Percentiles rank a stretch among this genome's conserved stretches.
Evolutionary conservation across 148 eudicot species (phyloP).

Genomic region (Diospyros kaki): DNA sequence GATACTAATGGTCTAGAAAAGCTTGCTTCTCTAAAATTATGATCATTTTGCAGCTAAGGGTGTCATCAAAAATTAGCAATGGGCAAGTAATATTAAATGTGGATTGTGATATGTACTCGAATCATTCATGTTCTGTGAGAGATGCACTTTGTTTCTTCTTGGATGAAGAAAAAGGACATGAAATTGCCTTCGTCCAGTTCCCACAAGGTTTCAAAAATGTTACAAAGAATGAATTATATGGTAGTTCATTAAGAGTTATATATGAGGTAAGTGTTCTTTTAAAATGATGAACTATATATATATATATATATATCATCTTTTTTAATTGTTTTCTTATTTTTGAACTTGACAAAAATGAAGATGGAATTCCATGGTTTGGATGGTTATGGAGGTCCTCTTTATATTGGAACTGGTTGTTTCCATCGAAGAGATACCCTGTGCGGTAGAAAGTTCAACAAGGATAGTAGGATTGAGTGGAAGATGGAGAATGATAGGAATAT

Average conservation of each 20-base stretch:
- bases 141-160: conserved; percentile 10
- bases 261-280: neutral
- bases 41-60: conserved; percentile 5
- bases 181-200: conserved; percentile 8
- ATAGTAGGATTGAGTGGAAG: neutral
- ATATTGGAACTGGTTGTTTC: conserved; percentile 14
- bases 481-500: neutral
- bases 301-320: neutral
- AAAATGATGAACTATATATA: neutral
- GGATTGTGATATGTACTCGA: conserved; percentile 14
- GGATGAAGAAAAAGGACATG: conserved; percentile 5
- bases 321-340: neutral
- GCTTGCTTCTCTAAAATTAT: too few species aligned
- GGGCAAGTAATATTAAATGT: neutral
- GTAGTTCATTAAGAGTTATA: neutral
- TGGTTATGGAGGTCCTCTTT: conserved; percentile 15
- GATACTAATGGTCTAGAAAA: too few species aligned
- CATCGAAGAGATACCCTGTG: conserved; percentile 14
- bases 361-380: conserved; percentile 10
- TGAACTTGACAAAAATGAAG: neutral
- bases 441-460: conserved; percentile 3
- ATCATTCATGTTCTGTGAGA: conserved; percentile 1
- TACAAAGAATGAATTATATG: conserved; percentile 5
- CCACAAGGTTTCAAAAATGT: neutral
- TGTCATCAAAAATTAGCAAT: conserved; percentile 16